phyloP scores from a whole-genome alignment of 2,329 filamentous ascomycete species.

The Aureobasidium leucospermi region DNA sequence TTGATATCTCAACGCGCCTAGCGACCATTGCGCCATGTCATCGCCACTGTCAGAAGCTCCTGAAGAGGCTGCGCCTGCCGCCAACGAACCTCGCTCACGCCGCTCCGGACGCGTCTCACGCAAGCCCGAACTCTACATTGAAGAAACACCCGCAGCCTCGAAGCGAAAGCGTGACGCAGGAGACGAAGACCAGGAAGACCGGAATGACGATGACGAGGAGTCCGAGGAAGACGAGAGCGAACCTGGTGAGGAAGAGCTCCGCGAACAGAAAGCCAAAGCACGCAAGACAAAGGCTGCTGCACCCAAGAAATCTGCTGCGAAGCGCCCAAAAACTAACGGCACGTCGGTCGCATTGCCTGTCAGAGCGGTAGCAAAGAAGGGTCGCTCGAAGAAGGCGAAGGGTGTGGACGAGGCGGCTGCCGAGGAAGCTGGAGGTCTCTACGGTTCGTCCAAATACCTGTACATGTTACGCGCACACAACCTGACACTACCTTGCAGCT shows the following conservation, averaged over 20 bases:
- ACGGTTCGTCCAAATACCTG: slow-evolving; percentile 35
- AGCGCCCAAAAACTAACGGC: slow-evolving; percentile 51
- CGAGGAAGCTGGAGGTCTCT: slow-evolving; percentile 49
- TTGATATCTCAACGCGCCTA: neutral
- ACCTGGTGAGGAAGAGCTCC: slow-evolving; percentile 44
- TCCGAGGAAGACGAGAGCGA: slow-evolving; percentile 29
- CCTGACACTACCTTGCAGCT: slow-evolving; percentile 30
- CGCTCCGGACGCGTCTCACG: slow-evolving; percentile 17
- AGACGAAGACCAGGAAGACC: slow-evolving; percentile 24
- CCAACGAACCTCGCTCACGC: slow-evolving; percentile 15
- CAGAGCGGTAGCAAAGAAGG: slow-evolving; percentile 40
- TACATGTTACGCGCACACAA: slow-evolving; percentile 7
- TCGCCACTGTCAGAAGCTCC: neutral
- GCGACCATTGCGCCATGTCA: neutral
- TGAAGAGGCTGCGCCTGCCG: neutral
- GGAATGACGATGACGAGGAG: slow-evolving; percentile 26
- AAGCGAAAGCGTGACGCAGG: slow-evolving; percentile 43
- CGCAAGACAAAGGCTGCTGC: slow-evolving; percentile 26
- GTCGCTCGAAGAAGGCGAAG: slow-evolving; percentile 43
- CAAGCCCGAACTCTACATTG: slow-evolving; percentile 15
- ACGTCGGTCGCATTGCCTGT: slow-evolving; percentile 47
- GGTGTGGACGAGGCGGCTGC: slow-evolving; percentile 45
- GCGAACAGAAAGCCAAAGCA: slow-evolving; percentile 29
- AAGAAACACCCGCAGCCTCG: slow-evolving; percentile 7
- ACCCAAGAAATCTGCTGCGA: slow-evolving; percentile 34